Conservation (phyloP, 1,284 basidiomycete genomes). For the Heliocybe sulcata region DNA sequence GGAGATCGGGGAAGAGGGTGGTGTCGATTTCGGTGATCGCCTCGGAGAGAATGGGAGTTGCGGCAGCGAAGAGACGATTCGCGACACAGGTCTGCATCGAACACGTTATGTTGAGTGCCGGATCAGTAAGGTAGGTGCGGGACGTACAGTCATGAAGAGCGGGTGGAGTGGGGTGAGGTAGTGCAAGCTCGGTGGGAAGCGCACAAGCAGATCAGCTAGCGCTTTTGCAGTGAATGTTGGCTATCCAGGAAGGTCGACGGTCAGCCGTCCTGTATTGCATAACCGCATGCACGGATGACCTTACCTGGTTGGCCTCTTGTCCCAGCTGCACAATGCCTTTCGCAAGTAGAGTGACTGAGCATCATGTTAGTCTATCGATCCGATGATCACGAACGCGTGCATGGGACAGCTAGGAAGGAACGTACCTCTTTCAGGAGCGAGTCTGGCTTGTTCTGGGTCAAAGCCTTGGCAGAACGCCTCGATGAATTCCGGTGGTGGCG, state of each 20-base stretch:
- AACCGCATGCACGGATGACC: background rate
- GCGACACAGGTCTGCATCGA: slow-evolving; percentile 19
- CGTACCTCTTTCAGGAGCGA: slow-evolving; percentile 63
- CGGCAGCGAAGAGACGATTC: background rate
- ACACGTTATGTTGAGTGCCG: background rate
- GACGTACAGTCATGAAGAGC: slow-evolving; percentile 34
- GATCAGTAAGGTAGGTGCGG: background rate
- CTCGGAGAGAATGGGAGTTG: slow-evolving; percentile 31
- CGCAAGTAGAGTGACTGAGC: slow-evolving; percentile 25
- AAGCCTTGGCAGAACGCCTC: slow-evolving; percentile 51
- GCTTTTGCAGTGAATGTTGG: slow-evolving; percentile 46
- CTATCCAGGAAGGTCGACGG: slow-evolving; percentile 17
- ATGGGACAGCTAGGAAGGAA: background rate
- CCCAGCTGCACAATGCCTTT: slow-evolving; percentile 21
- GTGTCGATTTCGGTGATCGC: slow-evolving; percentile 56
- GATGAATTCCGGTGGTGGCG: slow-evolving; percentile 34
- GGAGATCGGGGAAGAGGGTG: slow-evolving; percentile 40
- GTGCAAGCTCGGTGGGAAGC: slow-evolving; percentile 48
- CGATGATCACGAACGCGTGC: background rate
- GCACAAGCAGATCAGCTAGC: slow-evolving; percentile 47
- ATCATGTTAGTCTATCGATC: slow-evolving; percentile 5
- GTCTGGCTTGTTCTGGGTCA: slow-evolving; percentile 49
- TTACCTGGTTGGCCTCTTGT: background rate
- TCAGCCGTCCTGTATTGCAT: background rate
- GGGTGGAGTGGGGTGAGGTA: slow-evolving; percentile 67